A percentile compares a stretch with the other conserved stretches of the same genome.
Evolutionary conservation across 495 filamentous ascomycete genomes (phyloP).

Genomic region (Neurospora sp.): DNA sequence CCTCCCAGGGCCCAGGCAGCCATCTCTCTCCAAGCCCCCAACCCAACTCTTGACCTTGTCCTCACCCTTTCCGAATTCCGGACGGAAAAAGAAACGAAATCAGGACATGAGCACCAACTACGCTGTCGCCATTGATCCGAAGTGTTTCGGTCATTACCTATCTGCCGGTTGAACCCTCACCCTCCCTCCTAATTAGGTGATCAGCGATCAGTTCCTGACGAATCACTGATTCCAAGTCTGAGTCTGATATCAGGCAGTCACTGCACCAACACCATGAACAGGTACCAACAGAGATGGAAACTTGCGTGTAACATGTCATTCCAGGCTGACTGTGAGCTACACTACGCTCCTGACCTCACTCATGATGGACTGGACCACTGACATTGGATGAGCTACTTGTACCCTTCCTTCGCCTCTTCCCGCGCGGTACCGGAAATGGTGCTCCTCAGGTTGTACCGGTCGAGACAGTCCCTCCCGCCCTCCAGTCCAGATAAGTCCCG

Average conservation of each 20-base stretch:
- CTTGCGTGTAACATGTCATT: background rate
- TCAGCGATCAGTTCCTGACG: background rate
- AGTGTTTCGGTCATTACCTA: background rate
- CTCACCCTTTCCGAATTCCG: background rate
- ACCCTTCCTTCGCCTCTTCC: slow-evolving; percentile 16
- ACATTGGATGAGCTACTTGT: background rate
- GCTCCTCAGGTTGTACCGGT: slow-evolving; percentile 6
- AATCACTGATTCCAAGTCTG: background rate
- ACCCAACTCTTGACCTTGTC: background rate
- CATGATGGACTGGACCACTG: background rate
- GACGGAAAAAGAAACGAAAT: background rate
- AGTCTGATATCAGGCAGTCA: background rate
- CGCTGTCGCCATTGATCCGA: background rate
- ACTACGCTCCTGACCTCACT: background rate
- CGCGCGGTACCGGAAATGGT: slow-evolving; percentile 13
- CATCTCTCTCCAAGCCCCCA: background rate
- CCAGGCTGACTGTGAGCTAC: background rate
- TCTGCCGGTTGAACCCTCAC: background rate
- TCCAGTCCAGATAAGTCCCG: background rate
- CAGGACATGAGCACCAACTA: background rate
- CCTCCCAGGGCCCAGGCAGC: slow-evolving; percentile 3
- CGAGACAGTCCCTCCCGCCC: background rate
- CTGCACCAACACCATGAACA: background rate
- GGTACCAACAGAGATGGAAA: background rate
- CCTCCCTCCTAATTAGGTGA: background rate